Conservation (phyloP, 192 early-diverging fungal species). For the Entrophospora sp. region DNA sequence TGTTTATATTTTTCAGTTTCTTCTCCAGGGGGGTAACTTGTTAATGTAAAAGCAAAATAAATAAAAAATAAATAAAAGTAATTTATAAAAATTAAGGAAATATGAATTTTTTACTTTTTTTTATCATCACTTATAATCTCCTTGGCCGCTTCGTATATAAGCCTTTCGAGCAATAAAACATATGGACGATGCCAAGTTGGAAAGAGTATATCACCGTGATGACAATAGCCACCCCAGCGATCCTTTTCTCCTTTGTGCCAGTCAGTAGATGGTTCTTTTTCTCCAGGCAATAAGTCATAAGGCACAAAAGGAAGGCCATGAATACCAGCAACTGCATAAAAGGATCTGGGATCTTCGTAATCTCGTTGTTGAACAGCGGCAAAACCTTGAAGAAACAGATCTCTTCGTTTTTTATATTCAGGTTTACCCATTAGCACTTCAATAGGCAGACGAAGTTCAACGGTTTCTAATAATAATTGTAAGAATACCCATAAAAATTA, state of each 20-base stretch:
- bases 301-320: conserved; percentile 1
- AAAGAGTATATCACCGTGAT: conserved; percentile 16
- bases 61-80: neutral
- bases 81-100: neutral
- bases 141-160: neutral
- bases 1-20: conserved; percentile 8
- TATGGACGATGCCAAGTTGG: conserved; percentile 21
- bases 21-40: neutral
- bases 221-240: conserved; percentile 16
- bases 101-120: neutral
- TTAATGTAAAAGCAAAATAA: neutral
- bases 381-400: neutral
- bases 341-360: neutral
- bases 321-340: neutral
- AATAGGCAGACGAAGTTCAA: neutral
- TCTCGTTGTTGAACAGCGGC: neutral
- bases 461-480: neutral
- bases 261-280: neutral
- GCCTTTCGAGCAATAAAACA: conserved; percentile 9
- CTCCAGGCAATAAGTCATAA: neutral
- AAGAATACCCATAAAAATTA: too few relatives aligned
- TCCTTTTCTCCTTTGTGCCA: neutral
- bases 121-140: neutral
- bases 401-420: neutral
- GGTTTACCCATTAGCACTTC: neutral